Percentiles rank a stretch among this genome's conserved stretches.
phyloP scores from a whole-genome alignment of 331 rosid genomes.

The Spiraea crenata region DNA sequence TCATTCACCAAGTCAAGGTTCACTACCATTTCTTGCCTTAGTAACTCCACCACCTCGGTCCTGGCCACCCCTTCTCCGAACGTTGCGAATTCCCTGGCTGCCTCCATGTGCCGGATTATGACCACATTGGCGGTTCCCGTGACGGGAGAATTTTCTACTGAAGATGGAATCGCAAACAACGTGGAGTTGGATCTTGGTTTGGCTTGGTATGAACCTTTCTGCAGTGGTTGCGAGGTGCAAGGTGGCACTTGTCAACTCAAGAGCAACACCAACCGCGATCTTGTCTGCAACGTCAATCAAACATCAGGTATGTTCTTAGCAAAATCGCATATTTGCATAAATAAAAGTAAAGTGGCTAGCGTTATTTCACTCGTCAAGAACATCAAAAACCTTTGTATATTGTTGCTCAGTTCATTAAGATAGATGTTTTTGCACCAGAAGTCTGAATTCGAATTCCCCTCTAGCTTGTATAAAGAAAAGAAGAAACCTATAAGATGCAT shows the following conservation, averaged over 20 bases:
- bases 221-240: slow-evolving; percentile 54
- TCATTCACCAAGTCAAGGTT: slow-evolving; percentile 33
- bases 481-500: not conserved
- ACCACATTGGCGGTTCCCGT: slow-evolving; percentile 38
- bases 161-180: slow-evolving; percentile 24
- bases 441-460: no score
- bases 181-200: slow-evolving; percentile 44
- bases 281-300: slow-evolving; percentile 33
- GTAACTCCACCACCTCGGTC: slow-evolving; percentile 59
- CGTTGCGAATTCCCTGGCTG: slow-evolving; percentile 29
- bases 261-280: slow-evolving; percentile 35
- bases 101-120: slow-evolving; percentile 34
- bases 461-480: slow-evolving; percentile 11
- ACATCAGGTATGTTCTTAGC: slow-evolving; percentile 37
- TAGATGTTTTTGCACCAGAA: no score
- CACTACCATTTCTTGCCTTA: slow-evolving; percentile 53
- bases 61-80: slow-evolving; percentile 45
- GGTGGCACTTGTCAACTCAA: slow-evolving; percentile 46
- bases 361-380: no score
- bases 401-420: no score
- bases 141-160: slow-evolving; percentile 19
- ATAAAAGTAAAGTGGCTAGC: not conserved
- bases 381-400: no score
- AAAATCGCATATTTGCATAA: not conserved
- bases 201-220: slow-evolving; percentile 61